These are phyloP conservation scores for Chaetomium sp. DNA, from an alignment of 2,329 filamentous ascomycete species.

Conservation along the genomic window DNA sequence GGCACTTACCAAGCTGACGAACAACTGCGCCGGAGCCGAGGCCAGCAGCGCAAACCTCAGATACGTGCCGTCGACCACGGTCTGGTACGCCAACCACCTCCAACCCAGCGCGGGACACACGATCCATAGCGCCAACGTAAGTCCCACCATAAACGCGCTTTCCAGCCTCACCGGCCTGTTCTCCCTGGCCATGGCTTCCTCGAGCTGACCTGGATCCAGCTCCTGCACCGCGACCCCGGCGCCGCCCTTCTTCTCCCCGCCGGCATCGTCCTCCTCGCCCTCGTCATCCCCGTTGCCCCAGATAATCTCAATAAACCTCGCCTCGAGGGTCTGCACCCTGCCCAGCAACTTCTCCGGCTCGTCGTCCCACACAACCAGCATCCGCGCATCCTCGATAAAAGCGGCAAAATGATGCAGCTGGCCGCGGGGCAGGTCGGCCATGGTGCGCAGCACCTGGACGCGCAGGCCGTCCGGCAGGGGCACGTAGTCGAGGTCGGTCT, in stretches of 20 bases:
- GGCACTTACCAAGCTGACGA: slow-evolving; percentile 55
- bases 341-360: slow-evolving; percentile 59
- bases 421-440: slow-evolving; percentile 69
- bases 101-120: slow-evolving; percentile 59
- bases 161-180: slow-evolving; percentile 56
- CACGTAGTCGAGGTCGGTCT: slow-evolving; percentile 56
- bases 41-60: slow-evolving; percentile 56
- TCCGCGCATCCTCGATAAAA: slow-evolving; percentile 69
- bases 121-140: slow-evolving; percentile 56
- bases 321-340: slow-evolving; percentile 64
- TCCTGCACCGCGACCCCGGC: slow-evolving; percentile 43
- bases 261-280: slow-evolving; percentile 50
- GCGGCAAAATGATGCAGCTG: slow-evolving; percentile 80
- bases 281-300: slow-evolving; percentile 64
- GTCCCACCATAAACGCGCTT: slow-evolving; percentile 55
- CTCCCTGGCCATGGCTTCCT: slow-evolving; percentile 67
- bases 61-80: slow-evolving; percentile 55
- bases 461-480: slow-evolving; percentile 76
- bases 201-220: slow-evolving; percentile 53
- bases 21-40: slow-evolving; percentile 57
- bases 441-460: slow-evolving; percentile 72
- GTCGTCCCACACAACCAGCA: slow-evolving; percentile 82
- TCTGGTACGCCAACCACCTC: slow-evolving; percentile 56
- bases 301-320: slow-evolving; percentile 74
- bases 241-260: slow-evolving; percentile 62